Percentiles rank a stretch among this genome's conserved stretches.
These are phyloP conservation scores for Pseudofabraea citricarpa DNA, from an alignment of 2,329 filamentous ascomycete genomes.

Conservation along the genomic window DNA sequence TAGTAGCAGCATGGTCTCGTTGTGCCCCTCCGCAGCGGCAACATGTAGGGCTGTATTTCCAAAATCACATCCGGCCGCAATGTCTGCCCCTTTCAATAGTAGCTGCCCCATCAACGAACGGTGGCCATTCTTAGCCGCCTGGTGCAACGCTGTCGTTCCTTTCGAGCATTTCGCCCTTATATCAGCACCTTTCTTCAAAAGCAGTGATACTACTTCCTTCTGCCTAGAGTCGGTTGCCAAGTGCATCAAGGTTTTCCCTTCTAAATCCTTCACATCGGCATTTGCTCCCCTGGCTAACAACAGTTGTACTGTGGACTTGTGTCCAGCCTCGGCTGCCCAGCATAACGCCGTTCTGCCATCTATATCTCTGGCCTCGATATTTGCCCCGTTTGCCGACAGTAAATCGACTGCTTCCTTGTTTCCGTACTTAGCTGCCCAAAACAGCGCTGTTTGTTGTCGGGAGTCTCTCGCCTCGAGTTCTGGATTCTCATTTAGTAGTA, in stretches of 20 bases:
- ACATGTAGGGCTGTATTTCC: too few species aligned
- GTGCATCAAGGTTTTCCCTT: conserved; percentile 3
- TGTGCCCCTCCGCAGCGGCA: too few species aligned
- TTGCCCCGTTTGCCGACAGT: background rate
- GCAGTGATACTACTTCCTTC: conserved; percentile 7
- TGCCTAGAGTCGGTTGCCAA: conserved; percentile 10
- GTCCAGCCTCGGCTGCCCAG: background rate
- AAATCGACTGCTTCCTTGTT: background rate
- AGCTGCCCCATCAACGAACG: background rate
- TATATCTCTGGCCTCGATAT: background rate
- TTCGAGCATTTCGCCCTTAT: background rate
- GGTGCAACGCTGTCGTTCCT: background rate
- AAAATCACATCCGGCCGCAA: too few species aligned
- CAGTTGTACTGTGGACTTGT: conserved; percentile 1
- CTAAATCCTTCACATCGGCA: conserved; percentile 20
- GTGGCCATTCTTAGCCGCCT: background rate
- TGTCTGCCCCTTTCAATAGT: too few species aligned
- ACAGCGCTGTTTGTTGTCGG: background rate
- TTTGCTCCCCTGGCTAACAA: background rate
- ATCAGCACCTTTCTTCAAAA: conserved; percentile 2
- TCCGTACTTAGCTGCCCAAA: background rate
- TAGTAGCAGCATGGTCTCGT: too few species aligned
- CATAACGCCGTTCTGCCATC: background rate
- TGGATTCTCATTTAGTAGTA: conserved; percentile 3
- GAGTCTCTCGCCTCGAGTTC: background rate